A percentile compares a stretch with the other conserved stretches of the same genome.
These are phyloP conservation scores for Styphnolobium japonicum DNA, from an alignment of 306 rosid genomes.

Conservation along the genomic window DNA sequence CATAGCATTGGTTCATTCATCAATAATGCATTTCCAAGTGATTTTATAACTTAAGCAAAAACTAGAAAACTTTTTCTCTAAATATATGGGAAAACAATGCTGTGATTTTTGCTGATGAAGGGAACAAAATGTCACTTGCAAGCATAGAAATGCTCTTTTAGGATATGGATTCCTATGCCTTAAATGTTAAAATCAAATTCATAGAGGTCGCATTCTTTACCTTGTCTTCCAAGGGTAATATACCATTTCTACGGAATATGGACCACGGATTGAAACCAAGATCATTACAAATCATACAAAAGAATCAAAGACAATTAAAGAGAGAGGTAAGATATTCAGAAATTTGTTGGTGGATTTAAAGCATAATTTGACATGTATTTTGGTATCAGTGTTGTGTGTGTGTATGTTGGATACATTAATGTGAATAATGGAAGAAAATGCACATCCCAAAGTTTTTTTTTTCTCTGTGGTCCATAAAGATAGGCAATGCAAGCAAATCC, in stretches of 20 bases:
- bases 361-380: not conserved
- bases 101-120: not conserved
- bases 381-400: not conserved
- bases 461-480: not conserved
- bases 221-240: not conserved
- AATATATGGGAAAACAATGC: not conserved
- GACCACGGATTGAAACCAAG: not conserved
- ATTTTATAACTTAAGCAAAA: not conserved
- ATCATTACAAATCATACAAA: not conserved
- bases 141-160: not conserved
- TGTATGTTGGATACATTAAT: not conserved
- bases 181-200: slow-evolving; percentile 13
- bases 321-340: not conserved
- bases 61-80: not conserved
- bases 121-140: not conserved
- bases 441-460: not conserved
- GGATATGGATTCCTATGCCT: not conserved
- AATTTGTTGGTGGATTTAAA: not conserved
- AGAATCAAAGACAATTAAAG: not conserved
- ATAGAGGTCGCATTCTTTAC: not conserved
- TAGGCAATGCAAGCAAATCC: not conserved
- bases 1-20: not conserved
- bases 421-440: too few species aligned
- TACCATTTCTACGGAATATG: not conserved
- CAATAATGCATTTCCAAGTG: not conserved